Conservation (phyloP, 2,329 filamentous ascomycete species). For the Fusarium armeniacum region DNA sequence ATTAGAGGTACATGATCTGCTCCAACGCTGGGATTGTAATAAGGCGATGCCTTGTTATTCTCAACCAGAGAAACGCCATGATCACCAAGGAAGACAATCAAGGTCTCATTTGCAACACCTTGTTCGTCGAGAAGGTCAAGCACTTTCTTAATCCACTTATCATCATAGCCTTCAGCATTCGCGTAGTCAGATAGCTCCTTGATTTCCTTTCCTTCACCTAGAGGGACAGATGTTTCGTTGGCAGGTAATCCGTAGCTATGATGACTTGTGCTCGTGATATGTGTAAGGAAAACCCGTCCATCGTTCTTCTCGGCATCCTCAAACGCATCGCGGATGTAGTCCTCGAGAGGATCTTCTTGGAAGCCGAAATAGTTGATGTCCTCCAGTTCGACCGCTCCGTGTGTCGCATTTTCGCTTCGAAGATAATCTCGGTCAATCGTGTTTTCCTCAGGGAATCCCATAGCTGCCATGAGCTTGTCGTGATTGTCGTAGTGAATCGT, state of each 20-base stretch:
- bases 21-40: constrained; percentile 53
- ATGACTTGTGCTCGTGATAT: constrained; percentile 55
- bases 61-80: constrained; percentile 54
- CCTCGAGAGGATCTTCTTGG: constrained; percentile 51
- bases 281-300: constrained; percentile 53
- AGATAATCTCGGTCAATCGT: constrained; percentile 52
- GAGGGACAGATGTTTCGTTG: constrained; percentile 45
- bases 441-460: constrained; percentile 51
- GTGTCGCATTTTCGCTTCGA: constrained; percentile 48
- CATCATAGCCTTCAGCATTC: constrained; percentile 53
- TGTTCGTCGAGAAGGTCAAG: constrained; percentile 51
- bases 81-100: constrained; percentile 53
- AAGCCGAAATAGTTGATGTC: constrained; percentile 57
- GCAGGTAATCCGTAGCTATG: constrained; percentile 52
- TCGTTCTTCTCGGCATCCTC: constrained; percentile 50
- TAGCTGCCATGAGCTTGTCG: constrained; percentile 50
- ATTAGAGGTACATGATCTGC: constrained; percentile 52
- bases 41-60: constrained; percentile 50
- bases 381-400: constrained; percentile 49
- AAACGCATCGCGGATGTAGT: constrained; percentile 54
- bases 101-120: constrained; percentile 53
- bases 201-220: constrained; percentile 40
- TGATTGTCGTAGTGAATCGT: constrained; percentile 55
- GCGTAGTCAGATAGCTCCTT: constrained; percentile 52
- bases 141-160: constrained; percentile 52